Conservation (phyloP, 257 asterid species). For the Jacaranda mimosifolia region DNA sequence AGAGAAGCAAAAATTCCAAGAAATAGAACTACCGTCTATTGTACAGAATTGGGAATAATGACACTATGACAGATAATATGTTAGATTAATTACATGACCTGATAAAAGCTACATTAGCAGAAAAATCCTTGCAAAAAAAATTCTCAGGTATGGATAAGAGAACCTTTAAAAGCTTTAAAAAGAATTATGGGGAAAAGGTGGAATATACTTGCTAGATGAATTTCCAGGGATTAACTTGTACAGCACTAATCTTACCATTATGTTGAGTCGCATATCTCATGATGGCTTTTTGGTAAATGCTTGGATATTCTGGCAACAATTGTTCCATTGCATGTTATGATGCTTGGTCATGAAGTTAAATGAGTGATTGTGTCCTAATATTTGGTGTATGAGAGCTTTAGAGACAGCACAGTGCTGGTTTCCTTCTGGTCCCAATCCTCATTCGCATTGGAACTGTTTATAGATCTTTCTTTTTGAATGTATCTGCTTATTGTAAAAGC, state of each 20-base stretch:
- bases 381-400: conserved; percentile 20
- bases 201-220: conserved; percentile 9
- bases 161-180: conserved; percentile 15
- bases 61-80: conserved; percentile 20
- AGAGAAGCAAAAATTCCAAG: conserved; percentile 12
- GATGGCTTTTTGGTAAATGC: conserved; percentile 6
- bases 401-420: neutral
- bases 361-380: conserved; percentile 8
- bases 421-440: conserved; percentile 9
- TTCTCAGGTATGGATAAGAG: conserved; percentile 15
- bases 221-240: conserved; percentile 15
- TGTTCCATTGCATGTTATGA: neutral
- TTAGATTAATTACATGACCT: neutral
- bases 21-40: conserved; percentile 19
- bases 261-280: neutral
- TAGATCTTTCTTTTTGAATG: conserved; percentile 15
- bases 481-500: conserved; percentile 33
- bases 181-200: conserved; percentile 1
- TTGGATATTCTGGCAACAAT: conserved; percentile 1
- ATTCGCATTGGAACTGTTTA: neutral
- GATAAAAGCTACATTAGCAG: conserved; percentile 15
- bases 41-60: neutral
- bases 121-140: neutral
- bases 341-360: conserved; percentile 13
- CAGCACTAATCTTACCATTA: neutral